phyloP scores from a whole-genome alignment of 2,329 filamentous ascomycete genomes.

The Xylariaceae sp. region DNA sequence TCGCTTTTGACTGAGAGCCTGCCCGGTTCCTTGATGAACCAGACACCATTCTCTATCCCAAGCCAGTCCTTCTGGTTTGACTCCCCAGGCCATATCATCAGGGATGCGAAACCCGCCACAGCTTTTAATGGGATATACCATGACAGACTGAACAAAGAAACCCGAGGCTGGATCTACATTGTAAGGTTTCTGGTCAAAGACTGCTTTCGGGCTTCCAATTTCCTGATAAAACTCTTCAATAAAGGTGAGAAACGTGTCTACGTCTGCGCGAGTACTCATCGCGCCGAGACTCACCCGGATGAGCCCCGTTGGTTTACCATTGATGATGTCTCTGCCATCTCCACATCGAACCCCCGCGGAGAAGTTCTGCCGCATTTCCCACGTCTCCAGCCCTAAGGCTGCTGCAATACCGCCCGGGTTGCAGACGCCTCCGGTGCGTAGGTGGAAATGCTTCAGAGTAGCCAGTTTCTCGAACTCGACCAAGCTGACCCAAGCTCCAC shows the following conservation, averaged over 20 bases:
- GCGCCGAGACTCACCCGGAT: constrained; percentile 84
- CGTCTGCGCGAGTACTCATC: constrained; percentile 78
- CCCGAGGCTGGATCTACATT: constrained; percentile 5
- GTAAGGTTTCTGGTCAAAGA: neutral
- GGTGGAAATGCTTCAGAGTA: constrained; percentile 72
- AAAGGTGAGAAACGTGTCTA: constrained; percentile 69
- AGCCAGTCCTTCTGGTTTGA: constrained; percentile 76
- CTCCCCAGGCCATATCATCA: constrained; percentile 63
- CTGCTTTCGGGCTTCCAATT: constrained; percentile 13
- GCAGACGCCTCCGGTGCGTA: constrained; percentile 86
- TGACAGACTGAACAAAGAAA: constrained; percentile 61
- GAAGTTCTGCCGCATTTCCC: constrained; percentile 83
- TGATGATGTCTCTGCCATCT: constrained; percentile 74
- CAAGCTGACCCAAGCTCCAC: constrained; percentile 74
- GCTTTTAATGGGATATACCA: constrained; percentile 91
- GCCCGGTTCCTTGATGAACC: constrained; percentile 79
- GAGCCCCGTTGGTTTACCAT: constrained; percentile 83
- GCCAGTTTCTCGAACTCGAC: constrained; percentile 86
- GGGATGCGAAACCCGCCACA: constrained; percentile 79
- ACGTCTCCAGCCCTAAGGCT: constrained; percentile 68
- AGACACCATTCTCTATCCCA: constrained; percentile 99
- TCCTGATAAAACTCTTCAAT: constrained; percentile 63
- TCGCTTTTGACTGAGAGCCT: constrained; percentile 83
- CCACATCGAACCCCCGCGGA: constrained; percentile 83
- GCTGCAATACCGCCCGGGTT: constrained; percentile 84